Evolutionary conservation across 2,329 filamentous ascomycete genomes (phyloP), one percentile per base, ranked within the genome.

Genomic region (Colletotrichum tamarilloi): DNA sequence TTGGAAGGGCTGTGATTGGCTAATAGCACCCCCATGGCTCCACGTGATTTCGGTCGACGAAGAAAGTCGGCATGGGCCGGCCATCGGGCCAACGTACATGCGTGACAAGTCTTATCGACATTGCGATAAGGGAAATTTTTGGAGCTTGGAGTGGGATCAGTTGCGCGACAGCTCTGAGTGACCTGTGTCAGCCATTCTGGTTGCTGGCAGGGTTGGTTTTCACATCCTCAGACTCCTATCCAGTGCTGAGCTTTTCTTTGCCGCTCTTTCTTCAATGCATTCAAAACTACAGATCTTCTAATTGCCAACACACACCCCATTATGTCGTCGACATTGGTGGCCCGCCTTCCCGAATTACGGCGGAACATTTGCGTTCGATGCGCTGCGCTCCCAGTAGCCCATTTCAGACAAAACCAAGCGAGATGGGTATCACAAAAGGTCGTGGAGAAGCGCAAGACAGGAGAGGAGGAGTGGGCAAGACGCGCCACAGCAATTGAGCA

Each of bases 401-500:
- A 35, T 42, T 62, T 69, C 16, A 78, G 78, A 59, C 74, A 75
- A 49, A 77, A 78, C 62, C 77, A 75, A 38, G 70, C 76, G 19
- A 82, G 87, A 75, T 79, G 78, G 55, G 77, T 89, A 42, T 79
- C 85, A 55, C 79, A 79, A 35, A 84, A 84, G 42, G 86, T 84
- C 35, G 71, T 88, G 28, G 78, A 77, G 6, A 91, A 89, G 77
- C 77, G 84, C 4, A 78, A 78, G 0, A 78, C 79, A 1, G 87
- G 85, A 8, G 79, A 85, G 12, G 74, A 81, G 53, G 78, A 83
- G 24, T 93, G 91, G 90, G 76, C 83, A 19, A 74, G 81, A 58
- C 81, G 82, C 64, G 88, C 89, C 3, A 71, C 82, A 46, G 77
- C 79, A 71, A 91, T 92, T 57, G 58, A 84, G 63, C 80, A 81